These are phyloP conservation scores for Tricholoma hemisulphureum DNA, from an alignment of 768 basidiomycete genomes.

Conservation along the genomic window DNA sequence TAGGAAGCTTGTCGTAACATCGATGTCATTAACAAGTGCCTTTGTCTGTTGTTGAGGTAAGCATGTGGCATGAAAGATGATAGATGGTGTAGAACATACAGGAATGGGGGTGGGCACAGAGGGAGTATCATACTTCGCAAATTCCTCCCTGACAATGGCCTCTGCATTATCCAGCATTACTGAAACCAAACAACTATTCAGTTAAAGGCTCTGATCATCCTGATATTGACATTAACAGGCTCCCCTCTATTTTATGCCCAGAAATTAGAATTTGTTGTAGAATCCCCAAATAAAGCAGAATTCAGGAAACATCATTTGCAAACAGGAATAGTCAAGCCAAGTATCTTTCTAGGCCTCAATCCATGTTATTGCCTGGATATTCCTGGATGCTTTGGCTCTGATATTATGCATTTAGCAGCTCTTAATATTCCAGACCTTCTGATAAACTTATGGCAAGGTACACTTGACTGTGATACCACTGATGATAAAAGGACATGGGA, in stretches of 20 bases:
- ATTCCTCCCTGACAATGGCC: no score
- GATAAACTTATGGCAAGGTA: slow-evolving; percentile 1
- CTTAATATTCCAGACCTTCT: slow-evolving; percentile 1
- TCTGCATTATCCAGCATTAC: not conserved
- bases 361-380: not conserved
- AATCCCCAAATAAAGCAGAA: not conserved
- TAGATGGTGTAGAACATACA: no score
- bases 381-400: not conserved
- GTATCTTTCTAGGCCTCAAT: not conserved
- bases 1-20: no score
- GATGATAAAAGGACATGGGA: not conserved
- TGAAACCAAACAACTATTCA: not conserved
- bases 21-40: no score
- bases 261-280: not conserved
- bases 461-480: not conserved
- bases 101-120: no score
- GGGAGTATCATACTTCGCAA: no score
- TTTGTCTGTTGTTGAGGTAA: no score
- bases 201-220: not conserved
- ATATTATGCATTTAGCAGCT: not conserved
- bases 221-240: not conserved
- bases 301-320: no score
- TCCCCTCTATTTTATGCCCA: not conserved
- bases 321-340: not conserved
- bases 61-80: no score